phyloP scores from a whole-genome alignment of 139 green algal species.

The Gonium pectorale region DNA sequence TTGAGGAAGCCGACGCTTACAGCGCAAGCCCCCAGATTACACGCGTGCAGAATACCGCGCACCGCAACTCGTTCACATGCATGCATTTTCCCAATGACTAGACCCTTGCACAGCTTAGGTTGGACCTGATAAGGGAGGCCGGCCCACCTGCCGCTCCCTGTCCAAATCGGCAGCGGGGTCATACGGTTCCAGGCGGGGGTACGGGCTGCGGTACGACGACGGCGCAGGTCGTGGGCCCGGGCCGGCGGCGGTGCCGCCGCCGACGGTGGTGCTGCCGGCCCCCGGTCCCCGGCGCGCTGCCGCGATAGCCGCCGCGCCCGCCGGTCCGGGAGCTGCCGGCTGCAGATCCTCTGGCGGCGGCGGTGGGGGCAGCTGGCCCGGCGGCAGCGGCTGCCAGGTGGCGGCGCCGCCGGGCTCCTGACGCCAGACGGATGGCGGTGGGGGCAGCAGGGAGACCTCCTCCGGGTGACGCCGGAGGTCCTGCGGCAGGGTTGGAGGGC shows the following conservation, averaged over 20 bases:
- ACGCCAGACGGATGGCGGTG: slow-evolving; percentile 8
- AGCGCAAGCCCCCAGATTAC: no score
- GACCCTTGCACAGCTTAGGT: no score
- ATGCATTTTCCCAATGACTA: no score
- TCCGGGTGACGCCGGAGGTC: slow-evolving; percentile 13
- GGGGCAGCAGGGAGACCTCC: slow-evolving; percentile 14
- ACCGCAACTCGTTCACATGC: no score
- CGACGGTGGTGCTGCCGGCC: not conserved
- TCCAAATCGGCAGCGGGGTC: not conserved
- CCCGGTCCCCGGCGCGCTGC: not conserved
- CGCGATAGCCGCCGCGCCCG: not conserved
- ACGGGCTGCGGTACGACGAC: not conserved
- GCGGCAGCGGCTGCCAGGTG: slow-evolving; percentile 33
- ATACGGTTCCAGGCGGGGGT: slow-evolving; percentile 33
- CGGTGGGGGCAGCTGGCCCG: not conserved
- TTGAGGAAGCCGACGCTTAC: no score
- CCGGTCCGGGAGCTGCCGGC: not conserved
- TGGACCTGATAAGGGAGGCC: no score
- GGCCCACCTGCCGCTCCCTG: not conserved
- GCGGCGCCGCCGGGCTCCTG: not conserved
- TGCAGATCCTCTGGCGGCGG: not conserved
- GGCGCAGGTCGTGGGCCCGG: not conserved
- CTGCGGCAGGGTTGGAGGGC: not conserved
- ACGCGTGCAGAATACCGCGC: no score
- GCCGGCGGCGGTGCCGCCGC: not conserved